These are phyloP conservation scores for Bacterosira constricta DNA, from an alignment of 108 stramenopile genomes.

Conservation along the genomic window DNA sequence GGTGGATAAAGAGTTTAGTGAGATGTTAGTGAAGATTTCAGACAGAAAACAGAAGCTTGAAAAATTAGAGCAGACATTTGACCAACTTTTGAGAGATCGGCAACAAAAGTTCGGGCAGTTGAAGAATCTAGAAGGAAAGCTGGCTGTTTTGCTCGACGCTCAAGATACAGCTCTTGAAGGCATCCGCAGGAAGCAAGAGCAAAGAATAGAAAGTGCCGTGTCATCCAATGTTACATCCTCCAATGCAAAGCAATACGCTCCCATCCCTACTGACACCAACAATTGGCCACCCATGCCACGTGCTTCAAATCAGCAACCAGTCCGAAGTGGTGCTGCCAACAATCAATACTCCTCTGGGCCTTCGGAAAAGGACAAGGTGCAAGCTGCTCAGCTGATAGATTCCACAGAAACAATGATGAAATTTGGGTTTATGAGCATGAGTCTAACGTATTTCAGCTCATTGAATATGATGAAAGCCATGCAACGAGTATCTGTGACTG, in stretches of 20 bases:
- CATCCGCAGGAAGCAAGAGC: conserved; percentile 74
- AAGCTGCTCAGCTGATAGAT: conserved; percentile 86
- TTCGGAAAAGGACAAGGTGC: conserved; percentile 64
- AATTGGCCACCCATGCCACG: background rate
- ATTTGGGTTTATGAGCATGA: conserved; percentile 93
- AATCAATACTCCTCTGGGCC: conserved; percentile 25
- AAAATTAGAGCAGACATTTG: conserved; percentile 61
- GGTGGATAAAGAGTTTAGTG: conserved; percentile 84
- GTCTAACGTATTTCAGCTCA: conserved; percentile 86
- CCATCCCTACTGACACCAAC: background rate
- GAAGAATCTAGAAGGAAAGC: conserved; percentile 79
- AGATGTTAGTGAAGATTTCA: conserved; percentile 80
- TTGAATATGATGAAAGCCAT: conserved; percentile 93
- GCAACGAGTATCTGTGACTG: conserved; percentile 60
- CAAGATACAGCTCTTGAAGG: conserved; percentile 81
- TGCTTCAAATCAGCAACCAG: background rate
- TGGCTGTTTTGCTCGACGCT: conserved; percentile 89
- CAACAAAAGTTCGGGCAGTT: conserved; percentile 83
- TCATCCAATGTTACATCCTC: background rate
- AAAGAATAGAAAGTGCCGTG: conserved; percentile 54
- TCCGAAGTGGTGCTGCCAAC: conserved; percentile 12
- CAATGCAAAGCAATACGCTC: conserved; percentile 17
- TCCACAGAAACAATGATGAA: conserved; percentile 92
- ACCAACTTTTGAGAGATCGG: conserved; percentile 63
- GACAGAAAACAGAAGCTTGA: conserved; percentile 80